Evolutionary conservation across 331 rosid genomes (phyloP).

Genomic region (Dryas integrifolia): DNA sequence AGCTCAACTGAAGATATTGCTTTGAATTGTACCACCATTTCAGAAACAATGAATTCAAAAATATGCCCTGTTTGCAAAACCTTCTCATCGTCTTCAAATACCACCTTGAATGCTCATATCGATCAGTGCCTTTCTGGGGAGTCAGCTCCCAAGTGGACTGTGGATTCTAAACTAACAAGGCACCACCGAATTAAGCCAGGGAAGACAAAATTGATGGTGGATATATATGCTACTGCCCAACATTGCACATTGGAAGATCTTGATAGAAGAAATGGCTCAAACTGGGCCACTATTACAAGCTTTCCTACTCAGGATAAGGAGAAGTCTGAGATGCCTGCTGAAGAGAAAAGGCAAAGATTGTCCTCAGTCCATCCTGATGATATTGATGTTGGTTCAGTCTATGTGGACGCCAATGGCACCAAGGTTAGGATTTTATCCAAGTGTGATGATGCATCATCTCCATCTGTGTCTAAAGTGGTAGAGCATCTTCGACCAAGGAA

Average conservation of each 20-base stretch:
- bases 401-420: slow-evolving; percentile 53
- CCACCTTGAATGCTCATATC: slow-evolving; percentile 64
- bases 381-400: slow-evolving; percentile 46
- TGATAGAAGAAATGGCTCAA: slow-evolving; percentile 54
- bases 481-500: slow-evolving; percentile 42
- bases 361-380: slow-evolving; percentile 29
- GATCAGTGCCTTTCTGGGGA: slow-evolving; percentile 62
- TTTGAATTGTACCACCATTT: slow-evolving; percentile 29
- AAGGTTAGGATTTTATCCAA: slow-evolving; percentile 56
- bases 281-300: slow-evolving; percentile 46
- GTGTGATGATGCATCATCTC: slow-evolving; percentile 34
- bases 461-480: slow-evolving; percentile 25
- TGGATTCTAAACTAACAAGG: slow-evolving; percentile 36
- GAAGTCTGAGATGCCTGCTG: slow-evolving; percentile 32
- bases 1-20: slow-evolving; percentile 41
- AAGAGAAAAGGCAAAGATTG: slow-evolving; percentile 35
- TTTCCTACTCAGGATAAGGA: slow-evolving; percentile 36
- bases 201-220: slow-evolving; percentile 56
- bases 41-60: slow-evolving; percentile 56
- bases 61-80: slow-evolving; percentile 63
- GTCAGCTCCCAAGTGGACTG: slow-evolving; percentile 47
- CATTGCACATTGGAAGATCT: slow-evolving; percentile 60
- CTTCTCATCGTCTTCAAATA: slow-evolving; percentile 59
- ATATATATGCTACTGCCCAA: slow-evolving; percentile 45
- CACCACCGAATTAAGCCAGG: slow-evolving; percentile 49